Percentiles rank a stretch among this genome's conserved stretches.
Conservation (phyloP, 306 rosid genomes). For the Lathyrus sativus region DNA sequence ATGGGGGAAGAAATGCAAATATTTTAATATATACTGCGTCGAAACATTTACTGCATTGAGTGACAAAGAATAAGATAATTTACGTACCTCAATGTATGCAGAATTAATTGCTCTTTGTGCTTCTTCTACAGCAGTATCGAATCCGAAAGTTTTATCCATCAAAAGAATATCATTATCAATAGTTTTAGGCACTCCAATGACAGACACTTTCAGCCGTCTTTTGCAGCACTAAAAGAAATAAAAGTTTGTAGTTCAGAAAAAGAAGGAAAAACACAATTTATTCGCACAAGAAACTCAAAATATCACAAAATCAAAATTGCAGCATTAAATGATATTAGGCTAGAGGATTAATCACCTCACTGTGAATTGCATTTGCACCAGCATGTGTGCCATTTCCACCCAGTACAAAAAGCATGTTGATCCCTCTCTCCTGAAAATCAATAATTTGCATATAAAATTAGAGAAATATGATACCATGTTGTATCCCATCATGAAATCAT, state of each 20-base stretch:
- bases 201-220: conserved; percentile 70
- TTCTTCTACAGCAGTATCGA: conserved; percentile 99
- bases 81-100: conserved; percentile 98
- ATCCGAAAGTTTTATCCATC: conserved; percentile 99
- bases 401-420: conserved; percentile 95
- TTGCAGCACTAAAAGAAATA: conserved; percentile 66
- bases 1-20: conserved; percentile 33
- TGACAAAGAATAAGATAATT: conserved; percentile 18
- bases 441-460: conserved; percentile 32
- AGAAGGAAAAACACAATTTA: no score
- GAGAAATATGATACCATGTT: conserved; percentile 11
- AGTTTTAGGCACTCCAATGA: conserved; percentile 96
- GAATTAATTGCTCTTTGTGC: conserved; percentile 98
- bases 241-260: not conserved
- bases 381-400: conserved; percentile 99
- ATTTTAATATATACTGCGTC: conserved; percentile 29
- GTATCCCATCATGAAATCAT: conserved; percentile 13
- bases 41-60: conserved; percentile 12
- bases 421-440: conserved; percentile 79
- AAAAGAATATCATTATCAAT: conserved; percentile 94
- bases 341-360: conserved; percentile 64
- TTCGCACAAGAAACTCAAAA: conserved; percentile 3
- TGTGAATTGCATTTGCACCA: conserved; percentile 92
- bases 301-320: conserved; percentile 20
- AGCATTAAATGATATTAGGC: conserved; percentile 20